phyloP scores from a whole-genome alignment of 2,329 filamentous ascomycete genomes.

The Aspergillus ustus region DNA sequence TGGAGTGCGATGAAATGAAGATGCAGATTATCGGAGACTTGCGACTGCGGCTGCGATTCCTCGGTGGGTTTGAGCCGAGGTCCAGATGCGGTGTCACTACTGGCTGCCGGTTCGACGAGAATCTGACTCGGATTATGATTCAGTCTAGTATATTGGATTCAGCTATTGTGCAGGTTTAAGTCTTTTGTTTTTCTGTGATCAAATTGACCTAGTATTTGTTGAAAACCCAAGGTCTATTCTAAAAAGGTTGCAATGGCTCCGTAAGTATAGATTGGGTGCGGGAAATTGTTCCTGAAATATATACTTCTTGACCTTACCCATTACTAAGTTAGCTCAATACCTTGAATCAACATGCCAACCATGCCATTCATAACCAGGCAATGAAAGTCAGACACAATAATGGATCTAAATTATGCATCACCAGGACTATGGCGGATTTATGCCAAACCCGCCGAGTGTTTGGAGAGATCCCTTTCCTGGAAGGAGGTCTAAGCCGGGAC shows the following conservation, averaged over 20 bases:
- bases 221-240: too few relatives aligned
- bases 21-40: neutral
- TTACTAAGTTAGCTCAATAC: neutral
- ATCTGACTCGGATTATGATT: neutral
- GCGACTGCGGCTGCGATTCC: neutral
- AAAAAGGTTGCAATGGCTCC: too few relatives aligned
- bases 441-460: neutral
- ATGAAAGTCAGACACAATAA: too few relatives aligned
- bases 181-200: too few relatives aligned
- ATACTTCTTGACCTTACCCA: neutral
- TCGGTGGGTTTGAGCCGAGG: slow-evolving; percentile 11
- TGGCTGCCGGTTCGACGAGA: neutral
- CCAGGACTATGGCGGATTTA: neutral
- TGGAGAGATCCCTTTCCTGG: neutral
- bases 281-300: neutral
- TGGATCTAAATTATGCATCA: too few relatives aligned
- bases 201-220: too few relatives aligned
- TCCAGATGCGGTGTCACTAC: neutral
- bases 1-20: neutral
- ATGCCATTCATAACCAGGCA: too few relatives aligned
- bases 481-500: neutral
- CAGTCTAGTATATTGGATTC: too few relatives aligned
- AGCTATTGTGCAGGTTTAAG: too few relatives aligned
- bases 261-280: too few relatives aligned
- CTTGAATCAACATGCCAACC: neutral